phyloP scores from a whole-genome alignment of 1,284 basidiomycete genomes.

The Pyrrhoderma noxium region DNA sequence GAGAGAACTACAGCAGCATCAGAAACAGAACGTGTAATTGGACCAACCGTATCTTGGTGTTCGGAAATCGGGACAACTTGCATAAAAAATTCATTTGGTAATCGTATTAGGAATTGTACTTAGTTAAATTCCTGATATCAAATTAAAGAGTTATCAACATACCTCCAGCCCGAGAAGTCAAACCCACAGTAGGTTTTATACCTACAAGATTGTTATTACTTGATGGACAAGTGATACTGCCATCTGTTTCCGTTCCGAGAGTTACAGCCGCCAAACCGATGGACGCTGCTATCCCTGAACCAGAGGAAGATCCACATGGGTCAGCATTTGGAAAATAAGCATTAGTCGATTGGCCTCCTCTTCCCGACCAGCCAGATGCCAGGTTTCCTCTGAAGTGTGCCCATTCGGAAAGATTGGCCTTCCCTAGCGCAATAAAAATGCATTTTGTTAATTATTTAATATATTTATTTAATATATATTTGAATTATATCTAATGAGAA shows the following conservation, averaged over 20 bases:
- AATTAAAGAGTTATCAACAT: not conserved
- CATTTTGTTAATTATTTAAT: not conserved
- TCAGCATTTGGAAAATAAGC: slow-evolving; percentile 55
- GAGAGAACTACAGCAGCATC: slow-evolving; percentile 56
- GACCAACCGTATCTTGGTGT: slow-evolving; percentile 60
- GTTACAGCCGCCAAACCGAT: slow-evolving; percentile 56
- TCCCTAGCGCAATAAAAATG: slow-evolving; percentile 33
- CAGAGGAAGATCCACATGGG: slow-evolving; percentile 60
- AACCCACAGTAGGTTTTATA: slow-evolving; percentile 54
- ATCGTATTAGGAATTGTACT: too few relatives aligned
- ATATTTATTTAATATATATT: not conserved
- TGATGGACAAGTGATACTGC: slow-evolving; percentile 50
- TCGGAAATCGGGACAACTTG: slow-evolving; percentile 53
- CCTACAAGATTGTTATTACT: slow-evolving; percentile 50
- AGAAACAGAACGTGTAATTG: slow-evolving; percentile 48
- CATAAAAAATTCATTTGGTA: slow-evolving; percentile 1
- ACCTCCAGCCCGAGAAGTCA: slow-evolving; percentile 60
- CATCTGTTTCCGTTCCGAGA: slow-evolving; percentile 61
- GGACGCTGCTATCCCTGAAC: slow-evolving; percentile 52
- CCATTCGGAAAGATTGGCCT: slow-evolving; percentile 59
- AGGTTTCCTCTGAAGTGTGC: slow-evolving; percentile 50
- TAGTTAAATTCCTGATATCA: too few relatives aligned
- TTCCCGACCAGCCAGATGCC: slow-evolving; percentile 57
- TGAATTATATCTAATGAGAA: not conserved
- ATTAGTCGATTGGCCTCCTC: slow-evolving; percentile 55